Conservation (phyloP, 225 moss, liverwort and hornwort genomes). For the Anthoceros angustus region DNA sequence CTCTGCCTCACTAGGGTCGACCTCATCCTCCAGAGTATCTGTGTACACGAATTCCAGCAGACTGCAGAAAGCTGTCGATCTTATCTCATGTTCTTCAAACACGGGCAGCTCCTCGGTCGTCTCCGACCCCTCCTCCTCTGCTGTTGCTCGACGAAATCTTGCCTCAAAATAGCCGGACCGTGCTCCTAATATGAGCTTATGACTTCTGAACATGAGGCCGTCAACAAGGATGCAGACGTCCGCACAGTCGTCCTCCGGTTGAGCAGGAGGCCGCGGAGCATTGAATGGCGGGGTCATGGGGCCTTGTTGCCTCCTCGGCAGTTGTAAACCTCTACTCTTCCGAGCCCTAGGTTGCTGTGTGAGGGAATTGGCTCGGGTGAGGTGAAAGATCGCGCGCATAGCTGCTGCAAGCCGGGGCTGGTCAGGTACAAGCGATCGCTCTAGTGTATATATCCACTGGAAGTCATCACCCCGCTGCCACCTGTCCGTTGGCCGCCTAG, state of each 20-base stretch:
- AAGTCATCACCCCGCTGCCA: constrained; percentile 29
- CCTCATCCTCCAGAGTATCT: constrained; percentile 37
- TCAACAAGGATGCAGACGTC: constrained; percentile 57
- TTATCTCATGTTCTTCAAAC: constrained; percentile 65
- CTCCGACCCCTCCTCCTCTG: constrained; percentile 25
- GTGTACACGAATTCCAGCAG: constrained; percentile 93
- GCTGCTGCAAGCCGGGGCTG: constrained; percentile 46
- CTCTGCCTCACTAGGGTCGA: constrained; percentile 76
- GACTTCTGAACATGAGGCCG: constrained; percentile 52
- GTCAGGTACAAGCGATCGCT: constrained; percentile 53
- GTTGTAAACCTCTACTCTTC: too few relatives aligned
- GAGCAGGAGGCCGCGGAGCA: background rate
- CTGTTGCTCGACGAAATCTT: constrained; percentile 52
- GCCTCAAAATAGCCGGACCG: constrained; percentile 84
- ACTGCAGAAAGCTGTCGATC: constrained; percentile 48
- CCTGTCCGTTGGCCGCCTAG: constrained; percentile 27
- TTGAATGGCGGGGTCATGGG: too few relatives aligned
- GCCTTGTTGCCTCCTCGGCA: too few relatives aligned
- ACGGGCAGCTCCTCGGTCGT: constrained; percentile 18
- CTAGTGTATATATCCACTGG: constrained; percentile 65
- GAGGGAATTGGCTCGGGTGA: constrained; percentile 33
- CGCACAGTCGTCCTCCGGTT: constrained; percentile 36
- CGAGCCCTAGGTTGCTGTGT: background rate
- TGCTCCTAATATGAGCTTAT: constrained; percentile 50
- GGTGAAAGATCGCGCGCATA: constrained; percentile 36